A percentile compares a stretch with the other conserved stretches of the same genome.
These are phyloP conservation scores for Chloranthus sessilifolius DNA, from an alignment of 164 flowering plant genomes.

Conservation along the genomic window DNA sequence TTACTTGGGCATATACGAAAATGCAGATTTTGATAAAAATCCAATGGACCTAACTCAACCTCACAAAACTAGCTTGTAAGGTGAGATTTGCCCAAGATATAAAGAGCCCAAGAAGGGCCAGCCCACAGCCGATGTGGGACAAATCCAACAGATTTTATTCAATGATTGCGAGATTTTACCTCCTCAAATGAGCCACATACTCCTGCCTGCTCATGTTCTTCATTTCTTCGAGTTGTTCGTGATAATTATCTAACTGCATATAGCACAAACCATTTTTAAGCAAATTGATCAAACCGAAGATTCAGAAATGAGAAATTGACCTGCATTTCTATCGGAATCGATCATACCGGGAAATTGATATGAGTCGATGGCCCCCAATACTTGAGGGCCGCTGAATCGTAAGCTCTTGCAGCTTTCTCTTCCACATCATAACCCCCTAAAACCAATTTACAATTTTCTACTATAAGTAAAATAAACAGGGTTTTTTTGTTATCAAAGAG, in stretches of 20 bases:
- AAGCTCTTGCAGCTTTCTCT: conserved; percentile 83
- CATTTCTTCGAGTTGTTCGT: conserved; percentile 64
- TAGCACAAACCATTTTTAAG: conserved; percentile 1
- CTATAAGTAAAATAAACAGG: too few species aligned
- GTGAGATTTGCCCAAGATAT: too few species aligned
- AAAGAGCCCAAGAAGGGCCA: too few species aligned
- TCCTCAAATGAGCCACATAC: conserved; percentile 72
- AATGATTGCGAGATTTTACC: too few species aligned
- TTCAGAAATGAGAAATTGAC: not conserved
- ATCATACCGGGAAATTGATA: conserved; percentile 71
- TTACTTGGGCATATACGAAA: too few species aligned
- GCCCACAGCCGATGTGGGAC: too few species aligned
- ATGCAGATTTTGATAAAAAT: too few species aligned
- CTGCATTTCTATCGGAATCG: conserved; percentile 1
- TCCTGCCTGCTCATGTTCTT: conserved; percentile 84
- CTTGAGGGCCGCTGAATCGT: conserved; percentile 85
- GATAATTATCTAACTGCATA: conserved; percentile 55
- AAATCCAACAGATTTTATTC: too few species aligned
- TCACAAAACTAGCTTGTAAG: too few species aligned
- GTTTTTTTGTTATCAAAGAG: too few species aligned
- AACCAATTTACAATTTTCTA: too few species aligned
- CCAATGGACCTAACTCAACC: too few species aligned
- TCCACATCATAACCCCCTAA: conserved; percentile 91
- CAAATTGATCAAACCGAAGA: not conserved
- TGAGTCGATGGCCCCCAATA: conserved; percentile 82